phyloP scores from a whole-genome alignment of 768 basidiomycete species.

The Omphalotus guepiniiformis region DNA sequence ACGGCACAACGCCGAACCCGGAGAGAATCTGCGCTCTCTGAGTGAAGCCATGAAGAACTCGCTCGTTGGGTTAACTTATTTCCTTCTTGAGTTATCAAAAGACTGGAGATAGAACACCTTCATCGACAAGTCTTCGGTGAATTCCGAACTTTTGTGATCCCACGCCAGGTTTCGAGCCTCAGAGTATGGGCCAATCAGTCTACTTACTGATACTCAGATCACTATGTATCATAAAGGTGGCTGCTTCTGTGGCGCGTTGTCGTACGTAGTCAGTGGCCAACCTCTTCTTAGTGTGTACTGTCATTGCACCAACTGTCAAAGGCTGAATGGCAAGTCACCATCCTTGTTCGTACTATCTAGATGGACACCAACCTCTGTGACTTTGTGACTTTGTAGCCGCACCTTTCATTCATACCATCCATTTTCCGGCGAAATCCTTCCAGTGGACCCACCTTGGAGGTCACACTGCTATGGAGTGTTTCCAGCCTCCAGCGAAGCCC shows the following conservation, averaged over 20 bases:
- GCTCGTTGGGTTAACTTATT: too few relatives aligned
- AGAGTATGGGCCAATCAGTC: too few relatives aligned
- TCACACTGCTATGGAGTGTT: constrained; percentile 4
- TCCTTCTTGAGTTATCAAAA: too few relatives aligned
- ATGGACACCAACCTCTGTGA: not conserved
- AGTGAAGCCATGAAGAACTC: too few relatives aligned
- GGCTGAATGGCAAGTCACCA: constrained; percentile 41
- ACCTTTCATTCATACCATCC: constrained; percentile 60
- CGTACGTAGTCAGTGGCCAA: constrained; percentile 42
- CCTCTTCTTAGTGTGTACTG: constrained; percentile 60
- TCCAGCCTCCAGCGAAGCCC: not conserved
- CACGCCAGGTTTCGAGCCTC: too few relatives aligned
- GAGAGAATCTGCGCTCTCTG: too few relatives aligned
- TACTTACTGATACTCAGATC: too few relatives aligned
- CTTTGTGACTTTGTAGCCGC: constrained; percentile 34
- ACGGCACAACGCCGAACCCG: too few relatives aligned
- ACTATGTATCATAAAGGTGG: constrained; percentile 44
- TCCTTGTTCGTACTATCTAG: constrained; percentile 7
- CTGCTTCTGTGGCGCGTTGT: constrained; percentile 55
- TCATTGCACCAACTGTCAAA: constrained; percentile 69
- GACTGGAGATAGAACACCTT: too few relatives aligned
- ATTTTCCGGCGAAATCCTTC: constrained; percentile 48
- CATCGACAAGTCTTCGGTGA: too few relatives aligned
- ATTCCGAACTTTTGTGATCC: too few relatives aligned
- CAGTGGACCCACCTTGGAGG: constrained; percentile 46